phyloP scores from a whole-genome alignment of 2,329 filamentous ascomycete species.

The Ceratocystis harringtonii region DNA sequence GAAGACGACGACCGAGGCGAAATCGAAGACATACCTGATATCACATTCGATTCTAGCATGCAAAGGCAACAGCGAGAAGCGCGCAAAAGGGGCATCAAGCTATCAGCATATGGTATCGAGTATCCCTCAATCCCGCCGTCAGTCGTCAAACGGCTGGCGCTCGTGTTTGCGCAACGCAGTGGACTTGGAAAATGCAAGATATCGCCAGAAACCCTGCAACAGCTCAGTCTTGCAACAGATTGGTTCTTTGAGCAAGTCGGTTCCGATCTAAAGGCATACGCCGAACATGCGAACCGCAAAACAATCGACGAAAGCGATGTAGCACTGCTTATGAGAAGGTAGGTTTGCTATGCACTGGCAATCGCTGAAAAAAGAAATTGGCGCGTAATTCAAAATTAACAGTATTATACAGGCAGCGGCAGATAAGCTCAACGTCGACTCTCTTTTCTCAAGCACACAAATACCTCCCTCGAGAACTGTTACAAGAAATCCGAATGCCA shows the following conservation, averaged over 20 bases:
- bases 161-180: slow-evolving; percentile 53
- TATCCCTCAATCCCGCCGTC: slow-evolving; percentile 60
- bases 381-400: slow-evolving; percentile 20
- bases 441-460: slow-evolving; percentile 74
- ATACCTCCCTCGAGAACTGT: slow-evolving; percentile 63
- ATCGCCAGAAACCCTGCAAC: slow-evolving; percentile 55
- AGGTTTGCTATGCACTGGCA: slow-evolving; percentile 25
- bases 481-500: slow-evolving; percentile 67
- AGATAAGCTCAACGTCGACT: slow-evolving; percentile 55
- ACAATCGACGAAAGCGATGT: slow-evolving; percentile 78
- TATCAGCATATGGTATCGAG: slow-evolving; percentile 57
- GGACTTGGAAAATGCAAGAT: slow-evolving; percentile 53
- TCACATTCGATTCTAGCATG: slow-evolving; percentile 6
- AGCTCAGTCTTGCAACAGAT: slow-evolving; percentile 66
- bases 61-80: slow-evolving; percentile 10
- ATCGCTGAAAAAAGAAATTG: neutral
- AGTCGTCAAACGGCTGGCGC: slow-evolving; percentile 59
- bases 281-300: slow-evolving; percentile 66
- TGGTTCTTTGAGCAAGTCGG: slow-evolving; percentile 86
- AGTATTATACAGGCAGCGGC: slow-evolving; percentile 51
- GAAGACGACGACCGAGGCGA: slow-evolving; percentile 16
- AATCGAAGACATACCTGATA: slow-evolving; percentile 9
- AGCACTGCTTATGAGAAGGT: slow-evolving; percentile 70
- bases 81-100: slow-evolving; percentile 35
- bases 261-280: slow-evolving; percentile 65